Percentiles rank a stretch among this genome's conserved stretches.
phyloP scores from a whole-genome alignment of 2,329 filamentous ascomycete species.

The Colletotrichum limetticola region DNA sequence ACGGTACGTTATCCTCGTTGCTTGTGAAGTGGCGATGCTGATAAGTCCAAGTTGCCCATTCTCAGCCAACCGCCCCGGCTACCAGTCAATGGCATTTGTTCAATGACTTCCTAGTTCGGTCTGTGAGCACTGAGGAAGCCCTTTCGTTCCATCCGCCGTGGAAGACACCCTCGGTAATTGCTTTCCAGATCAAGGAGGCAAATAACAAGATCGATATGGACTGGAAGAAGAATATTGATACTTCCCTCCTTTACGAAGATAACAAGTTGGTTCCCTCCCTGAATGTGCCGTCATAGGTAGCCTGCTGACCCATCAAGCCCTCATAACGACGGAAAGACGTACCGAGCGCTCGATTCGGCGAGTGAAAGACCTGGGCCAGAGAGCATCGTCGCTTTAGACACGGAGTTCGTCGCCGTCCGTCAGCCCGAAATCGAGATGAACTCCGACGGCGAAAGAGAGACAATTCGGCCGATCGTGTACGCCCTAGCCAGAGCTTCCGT shows the following conservation, averaged over 20 bases:
- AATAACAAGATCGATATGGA: constrained; percentile 85
- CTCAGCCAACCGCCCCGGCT: constrained; percentile 66
- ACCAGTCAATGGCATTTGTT: constrained; percentile 92
- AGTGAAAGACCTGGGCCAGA: constrained; percentile 76
- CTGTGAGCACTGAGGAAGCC: constrained; percentile 83
- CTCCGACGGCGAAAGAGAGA: constrained; percentile 91
- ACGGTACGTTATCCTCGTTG: constrained; percentile 63
- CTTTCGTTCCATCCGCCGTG: constrained; percentile 89
- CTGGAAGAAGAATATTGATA: constrained; percentile 89
- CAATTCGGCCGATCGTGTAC: constrained; percentile 89
- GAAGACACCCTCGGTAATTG: constrained; percentile 90
- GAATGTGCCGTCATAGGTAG: too few relatives aligned
- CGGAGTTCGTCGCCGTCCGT: constrained; percentile 93
- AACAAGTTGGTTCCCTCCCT: constrained; percentile 53
- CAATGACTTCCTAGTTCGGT: constrained; percentile 94
- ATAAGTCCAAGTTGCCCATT: constrained; percentile 67
- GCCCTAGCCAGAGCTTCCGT: constrained; percentile 95
- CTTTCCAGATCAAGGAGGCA: constrained; percentile 84
- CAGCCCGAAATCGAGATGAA: constrained; percentile 97
- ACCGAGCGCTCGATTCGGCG: constrained; percentile 65
- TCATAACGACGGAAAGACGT: constrained; percentile 62
- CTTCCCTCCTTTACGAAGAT: constrained; percentile 84
- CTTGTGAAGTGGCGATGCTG: not conserved
- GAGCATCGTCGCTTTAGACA: constrained; percentile 89
- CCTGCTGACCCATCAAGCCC: constrained; percentile 48